Conservation (phyloP, 768 basidiomycete genomes). For the Suillus spraguei region DNA sequence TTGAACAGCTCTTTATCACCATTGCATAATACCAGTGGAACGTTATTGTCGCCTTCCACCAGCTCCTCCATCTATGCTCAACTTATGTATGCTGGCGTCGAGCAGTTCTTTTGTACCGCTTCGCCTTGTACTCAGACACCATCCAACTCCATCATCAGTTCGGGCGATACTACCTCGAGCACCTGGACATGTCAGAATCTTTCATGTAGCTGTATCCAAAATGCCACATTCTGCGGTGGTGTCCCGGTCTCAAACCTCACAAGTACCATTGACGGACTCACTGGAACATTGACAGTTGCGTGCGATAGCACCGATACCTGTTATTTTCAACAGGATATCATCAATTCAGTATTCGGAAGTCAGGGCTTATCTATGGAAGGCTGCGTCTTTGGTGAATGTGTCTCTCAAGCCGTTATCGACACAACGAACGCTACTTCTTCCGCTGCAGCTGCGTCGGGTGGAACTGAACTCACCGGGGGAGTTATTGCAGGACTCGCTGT, state of each 20-base stretch:
- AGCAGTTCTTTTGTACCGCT: slow-evolving; percentile 88
- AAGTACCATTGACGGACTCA: slow-evolving; percentile 61
- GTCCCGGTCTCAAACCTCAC: slow-evolving; percentile 50
- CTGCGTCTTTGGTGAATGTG: slow-evolving; percentile 90
- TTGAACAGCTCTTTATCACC: slow-evolving; percentile 72
- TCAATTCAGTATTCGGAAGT: slow-evolving; percentile 73
- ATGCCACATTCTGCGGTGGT: slow-evolving; percentile 77
- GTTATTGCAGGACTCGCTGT: slow-evolving; percentile 92
- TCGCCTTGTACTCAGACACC: slow-evolving; percentile 67
- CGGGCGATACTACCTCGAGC: slow-evolving; percentile 42
- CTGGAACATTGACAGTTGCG: slow-evolving; percentile 65
- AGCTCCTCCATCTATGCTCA: slow-evolving; percentile 67
- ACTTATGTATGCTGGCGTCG: slow-evolving; percentile 76
- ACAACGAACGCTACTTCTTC: slow-evolving; percentile 40
- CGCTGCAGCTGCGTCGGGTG: slow-evolving; percentile 29
- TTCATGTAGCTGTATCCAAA: slow-evolving; percentile 69
- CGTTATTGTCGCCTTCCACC: slow-evolving; percentile 43
- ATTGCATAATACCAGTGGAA: slow-evolving; percentile 36
- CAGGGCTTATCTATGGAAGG: slow-evolving; percentile 70
- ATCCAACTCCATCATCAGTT: slow-evolving; percentile 35
- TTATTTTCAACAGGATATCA: slow-evolving; percentile 70
- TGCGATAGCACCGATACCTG: slow-evolving; percentile 70
- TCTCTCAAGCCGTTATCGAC: slow-evolving; percentile 79
- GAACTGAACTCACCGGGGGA: slow-evolving; percentile 65
- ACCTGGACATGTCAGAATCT: slow-evolving; percentile 76